Evolutionary conservation across 1,139 yeast genomes (phyloP), one percentile per base, ranked within the genome.

Genomic region (Taphrina wiesneri): DNA sequence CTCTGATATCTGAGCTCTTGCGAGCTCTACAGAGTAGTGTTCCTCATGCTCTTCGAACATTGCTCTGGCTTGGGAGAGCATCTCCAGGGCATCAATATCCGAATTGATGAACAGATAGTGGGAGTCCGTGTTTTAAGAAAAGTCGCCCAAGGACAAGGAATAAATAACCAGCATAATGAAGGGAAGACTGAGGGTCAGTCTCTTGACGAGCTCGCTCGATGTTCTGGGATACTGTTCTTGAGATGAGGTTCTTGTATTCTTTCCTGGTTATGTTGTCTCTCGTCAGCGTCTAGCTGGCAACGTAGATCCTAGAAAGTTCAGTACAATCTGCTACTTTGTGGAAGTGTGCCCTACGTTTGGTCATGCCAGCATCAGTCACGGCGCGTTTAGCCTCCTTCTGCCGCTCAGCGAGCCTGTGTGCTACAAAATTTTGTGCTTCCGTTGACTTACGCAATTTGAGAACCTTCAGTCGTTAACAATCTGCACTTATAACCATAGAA

Each of bases 351-450:
- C 9, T 28, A 47, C 53, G 56, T 30, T 43, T 51, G 43, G 56
- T 51, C 56, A 51, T 30, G 25, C 56, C 56, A 4, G 56, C 56
- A 19, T 30, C 43, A 13, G 39, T 23, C 4, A 51, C 56, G 19
- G 56, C 56, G 4, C 26, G 32, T 15, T 32, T 21, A 9, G 39
- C 21, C 6, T 15, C 56, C 15, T n/a, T 21, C 32, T 21, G 26
- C 26, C 36, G 17, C 26, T 28, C 26, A 9, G n/a, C 9, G 30
- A 28, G 13, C 17, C 36, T 51, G 6, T 17, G 15, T n/a, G 9
- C 17, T 11, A 51, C 56, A 26, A 51, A 51, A 5, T 21, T 13
- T 32, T 32, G 39, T 6, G 56, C 56, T 5, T 32, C 43, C 13
- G 21, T 17, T 3, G 43, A 11, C 1, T 32, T 21, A 32, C 56